Evolutionary conservation across 2,329 filamentous ascomycete genomes (phyloP).

Genomic region (Xylariaceae sp.): DNA sequence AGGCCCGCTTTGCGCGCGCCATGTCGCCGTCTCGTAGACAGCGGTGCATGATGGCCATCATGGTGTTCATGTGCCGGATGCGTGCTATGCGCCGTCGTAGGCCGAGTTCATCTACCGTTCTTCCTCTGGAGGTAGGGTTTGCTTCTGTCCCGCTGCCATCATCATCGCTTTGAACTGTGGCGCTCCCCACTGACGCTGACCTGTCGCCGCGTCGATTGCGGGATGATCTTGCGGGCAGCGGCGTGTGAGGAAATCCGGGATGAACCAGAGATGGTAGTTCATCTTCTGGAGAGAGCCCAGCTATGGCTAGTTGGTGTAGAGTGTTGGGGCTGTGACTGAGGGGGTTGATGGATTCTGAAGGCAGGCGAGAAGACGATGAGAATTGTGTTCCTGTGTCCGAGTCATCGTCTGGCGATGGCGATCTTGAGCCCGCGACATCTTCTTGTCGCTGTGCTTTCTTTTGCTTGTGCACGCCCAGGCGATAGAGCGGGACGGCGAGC

Average conservation of each 20-base stretch:
- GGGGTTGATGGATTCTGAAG: slow-evolving; percentile 44
- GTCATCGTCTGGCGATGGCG: slow-evolving; percentile 3
- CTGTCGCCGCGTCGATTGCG: background rate
- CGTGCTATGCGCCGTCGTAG: slow-evolving; percentile 31
- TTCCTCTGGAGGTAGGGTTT: slow-evolving; percentile 9
- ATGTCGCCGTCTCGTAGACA: slow-evolving; percentile 68
- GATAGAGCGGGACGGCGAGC: slow-evolving; percentile 27
- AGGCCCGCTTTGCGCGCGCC: slow-evolving; percentile 64
- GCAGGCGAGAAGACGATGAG: slow-evolving; percentile 25
- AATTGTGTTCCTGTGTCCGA: slow-evolving; percentile 8
- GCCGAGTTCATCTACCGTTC: slow-evolving; percentile 6
- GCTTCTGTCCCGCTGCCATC: slow-evolving; percentile 2
- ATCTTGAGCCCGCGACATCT: background rate
- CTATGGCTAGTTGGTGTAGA: slow-evolving; percentile 48
- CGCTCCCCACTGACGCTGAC: background rate
- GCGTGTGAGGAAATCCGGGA: slow-evolving; percentile 49
- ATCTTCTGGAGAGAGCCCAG: slow-evolving; percentile 46
- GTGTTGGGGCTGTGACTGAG: slow-evolving; percentile 48
- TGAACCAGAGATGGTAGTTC: slow-evolving; percentile 35
- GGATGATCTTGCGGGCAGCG: slow-evolving; percentile 25
- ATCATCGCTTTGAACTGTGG: background rate
- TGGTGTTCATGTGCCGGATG: slow-evolving; percentile 55
- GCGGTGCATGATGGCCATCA: slow-evolving; percentile 65
- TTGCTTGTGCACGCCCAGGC: slow-evolving; percentile 25
- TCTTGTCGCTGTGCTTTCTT: slow-evolving; percentile 32